Evolutionary conservation across 148 eudicot genomes (phyloP), one percentile per base, ranked within the genome.

Genomic region (Nepenthes mirabilis): DNA sequence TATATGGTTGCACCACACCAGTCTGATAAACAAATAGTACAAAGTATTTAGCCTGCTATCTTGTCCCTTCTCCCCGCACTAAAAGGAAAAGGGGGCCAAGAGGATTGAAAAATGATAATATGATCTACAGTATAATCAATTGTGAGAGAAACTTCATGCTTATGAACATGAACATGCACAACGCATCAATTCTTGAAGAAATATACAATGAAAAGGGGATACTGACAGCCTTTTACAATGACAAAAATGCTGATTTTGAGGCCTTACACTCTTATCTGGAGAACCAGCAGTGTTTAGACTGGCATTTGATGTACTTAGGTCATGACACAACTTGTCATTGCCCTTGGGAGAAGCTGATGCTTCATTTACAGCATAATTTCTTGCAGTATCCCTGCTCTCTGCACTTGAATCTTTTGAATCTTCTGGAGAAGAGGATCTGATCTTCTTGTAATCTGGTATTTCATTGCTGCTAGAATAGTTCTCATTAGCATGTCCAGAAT

Each of bases 231-330:
- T 3, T 40, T 40, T 8, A 40, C 45, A 40, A 23, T 23, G 23
- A 23, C 23, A 8, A 8, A 40, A 40, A 40, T 3, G 45, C 6
- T 40, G 11, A 12, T 2, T 13, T 14, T 33, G 35, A 55, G 55
- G n/a, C 49, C 74, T 74, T 86, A 86, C 88, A 59, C 55, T 43
- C 55, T 66, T 78, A 60, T 74, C 61, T 61, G 62, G 57, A 67
- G 65, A 67, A 64, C 62, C 77, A 51, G 70, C 60, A 54, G 50
- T 53, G 14, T 45, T 36, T 57, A 64, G 69, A 75, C 68, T 63
- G 34, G 68, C 64, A 47, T 35, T 58, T 62, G 66, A 70, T 35
- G 73, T 70, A 62, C 75, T 73, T 43, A 37, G 11, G 56, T 64
- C 36, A 60, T 40, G 14, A 8, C 69, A 74, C 2, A 72, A 64